Evolutionary conservation across 148 eudicot species (phyloP).

Genomic region (Silene conica): DNA sequence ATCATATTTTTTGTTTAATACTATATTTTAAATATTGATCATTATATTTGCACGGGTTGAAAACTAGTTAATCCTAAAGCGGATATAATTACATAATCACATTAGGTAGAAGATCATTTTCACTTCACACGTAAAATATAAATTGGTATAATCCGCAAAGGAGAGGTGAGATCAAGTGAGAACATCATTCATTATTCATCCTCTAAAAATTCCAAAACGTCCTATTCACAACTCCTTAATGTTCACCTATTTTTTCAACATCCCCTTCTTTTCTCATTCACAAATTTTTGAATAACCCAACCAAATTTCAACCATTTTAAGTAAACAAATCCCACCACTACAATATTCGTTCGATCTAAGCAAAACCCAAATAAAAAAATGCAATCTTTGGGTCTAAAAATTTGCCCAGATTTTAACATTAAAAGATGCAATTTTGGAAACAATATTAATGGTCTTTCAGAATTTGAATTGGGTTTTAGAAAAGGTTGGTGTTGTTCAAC

Average conservation of each 20-base stretch:
- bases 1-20: no score
- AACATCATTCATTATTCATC: neutral
- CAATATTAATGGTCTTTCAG: constrained; percentile 20
- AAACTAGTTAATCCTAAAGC: no score
- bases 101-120: no score
- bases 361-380: constrained; percentile 23
- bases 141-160: neutral
- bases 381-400: constrained; percentile 54
- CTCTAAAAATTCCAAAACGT: constrained; percentile 9
- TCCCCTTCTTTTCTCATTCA: neutral
- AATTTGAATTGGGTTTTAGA: constrained; percentile 26
- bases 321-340: neutral
- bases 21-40: no score
- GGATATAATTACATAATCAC: no score
- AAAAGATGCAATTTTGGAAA: constrained; percentile 23
- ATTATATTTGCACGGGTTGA: no score
- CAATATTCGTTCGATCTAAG: neutral
- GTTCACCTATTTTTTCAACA: constrained; percentile 3
- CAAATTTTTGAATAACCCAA: neutral
- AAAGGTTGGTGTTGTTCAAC: constrained; percentile 23
- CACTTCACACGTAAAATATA: no score
- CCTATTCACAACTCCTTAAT: constrained; percentile 1
- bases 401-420: constrained; percentile 40
- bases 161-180: neutral
- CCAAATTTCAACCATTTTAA: constrained; percentile 5